Base-by-base conservation (phyloP, 108 stramenopile genomes). In the Parietichytrium sp. region DNA sequence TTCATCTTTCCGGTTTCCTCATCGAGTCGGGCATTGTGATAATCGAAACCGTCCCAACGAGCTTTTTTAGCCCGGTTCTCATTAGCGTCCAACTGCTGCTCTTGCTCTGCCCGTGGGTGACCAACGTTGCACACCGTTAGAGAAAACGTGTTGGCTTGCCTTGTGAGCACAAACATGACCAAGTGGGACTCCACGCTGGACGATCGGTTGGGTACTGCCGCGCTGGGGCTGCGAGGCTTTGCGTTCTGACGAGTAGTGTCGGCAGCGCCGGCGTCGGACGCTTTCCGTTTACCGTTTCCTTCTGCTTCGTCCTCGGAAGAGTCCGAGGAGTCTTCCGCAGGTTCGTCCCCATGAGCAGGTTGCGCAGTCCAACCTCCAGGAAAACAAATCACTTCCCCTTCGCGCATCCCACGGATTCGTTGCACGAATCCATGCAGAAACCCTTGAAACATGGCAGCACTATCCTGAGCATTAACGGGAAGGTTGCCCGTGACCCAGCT, bases 341-440 rank as follows among this genome's bases (percentile, higher is more conserved):
- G n/a, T 8, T 45, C 38, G 8, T 72, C 61, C 13, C 29, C 61
- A 2, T 45, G 15, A 6, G 61, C 36, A 0, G 61, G 36, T 10
- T 72, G 38, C 42, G 61, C 36, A 25, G 61, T 72, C 61, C 61
- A 72, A 13, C 61, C 61, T 10, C 61, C 61, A 42, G 61, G 61
- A 45, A 72, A 72, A 42, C 61, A 72, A n/a, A 72, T 72, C 6
- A 72, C 61, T n/a, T 72, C 61, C n/a, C 61, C 61, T 1, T 45
- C 45, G 1, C 61, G 61, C 61, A 72, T 1, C 10, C 61, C 42
- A 7, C 61, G 29, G 10, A 72, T 42, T 6, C 61, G 61, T 20
- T 72, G 61, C 20, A 72, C 61, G 61, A 72, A 72, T 6, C 61
- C 61, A 20, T 72, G 61, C 42, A 72, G 45, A 20, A 72, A 72